Evolutionary conservation across 2,329 filamentous ascomycete genomes (phyloP), one percentile per base, ranked within the genome.

Genomic region (Capronia americana): DNA sequence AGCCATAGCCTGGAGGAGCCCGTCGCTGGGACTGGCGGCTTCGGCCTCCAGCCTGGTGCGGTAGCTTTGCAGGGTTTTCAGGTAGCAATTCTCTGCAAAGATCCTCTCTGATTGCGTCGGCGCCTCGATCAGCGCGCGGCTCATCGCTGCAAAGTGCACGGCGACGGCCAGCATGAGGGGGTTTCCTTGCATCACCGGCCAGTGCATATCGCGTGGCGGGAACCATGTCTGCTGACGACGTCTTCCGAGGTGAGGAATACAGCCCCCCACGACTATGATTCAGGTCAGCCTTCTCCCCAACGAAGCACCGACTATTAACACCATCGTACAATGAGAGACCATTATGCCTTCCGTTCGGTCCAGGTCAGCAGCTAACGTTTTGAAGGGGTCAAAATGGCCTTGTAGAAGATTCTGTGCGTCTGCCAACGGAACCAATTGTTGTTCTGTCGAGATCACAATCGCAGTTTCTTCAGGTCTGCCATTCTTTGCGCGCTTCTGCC

Each of bases 81-180:
- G 30, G 12, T 41, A 41, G 32, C 30, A 34, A 2, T 57, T 34
- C 14, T 57, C 55, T 3, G 55, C 55, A 44, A 57, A 57, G 11
- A 41, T 57, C 20, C 55, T 34, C 14, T 34, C 30, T 26, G 32
- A 23, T 26, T 23, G 14, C 38, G 28, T 24, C 11, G 32, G 28
- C 4, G 32, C 17, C 32, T 57, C 55, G 20, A 57, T 41, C 28
- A 38, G 23, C 14, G 32, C 55, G 8, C 17, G 20, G 32, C 55
- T 57, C 55, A 57, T 57, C 5, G 55, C 55, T 5, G 55, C 55
- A 57, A 57, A 57, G 8, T 57, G 55, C 8, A 57, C 55, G 5
- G 55, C 55, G 55, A 41, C 55, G 17, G 55, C 17, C 55, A 57
- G n/a, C 32, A 57, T 23, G 7, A 41, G 28, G 3, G 55, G 32